phyloP scores from a whole-genome alignment of 2,329 filamentous ascomycete species.

The Aspergillus ustus region DNA sequence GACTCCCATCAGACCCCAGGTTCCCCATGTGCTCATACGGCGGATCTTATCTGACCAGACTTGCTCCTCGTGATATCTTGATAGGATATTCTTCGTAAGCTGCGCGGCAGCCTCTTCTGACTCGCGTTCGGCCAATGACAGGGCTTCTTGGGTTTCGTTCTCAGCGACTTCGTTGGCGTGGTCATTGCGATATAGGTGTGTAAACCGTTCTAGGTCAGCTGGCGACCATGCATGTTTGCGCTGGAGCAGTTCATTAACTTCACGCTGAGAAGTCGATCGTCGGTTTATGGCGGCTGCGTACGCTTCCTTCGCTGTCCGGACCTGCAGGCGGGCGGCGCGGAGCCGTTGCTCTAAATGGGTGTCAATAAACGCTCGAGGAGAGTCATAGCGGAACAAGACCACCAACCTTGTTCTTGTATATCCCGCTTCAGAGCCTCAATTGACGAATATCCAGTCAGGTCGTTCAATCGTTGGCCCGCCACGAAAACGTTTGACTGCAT shows the following conservation, averaged over 20 bases:
- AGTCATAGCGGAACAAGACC: too few species aligned
- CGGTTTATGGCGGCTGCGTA: slow-evolving; percentile 85
- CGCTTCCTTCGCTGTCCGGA: slow-evolving; percentile 71
- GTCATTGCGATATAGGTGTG: slow-evolving; percentile 85
- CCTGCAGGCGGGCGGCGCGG: slow-evolving; percentile 60
- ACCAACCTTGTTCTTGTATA: slow-evolving; percentile 69
- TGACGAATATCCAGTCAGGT: slow-evolving; percentile 88
- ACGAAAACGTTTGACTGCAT: slow-evolving; percentile 82
- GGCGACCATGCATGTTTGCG: slow-evolving; percentile 92
- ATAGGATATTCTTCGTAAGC: slow-evolving; percentile 81
- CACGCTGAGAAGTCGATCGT: slow-evolving; percentile 87
- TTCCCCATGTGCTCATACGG: slow-evolving; percentile 96
- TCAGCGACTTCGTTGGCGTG: slow-evolving; percentile 92
- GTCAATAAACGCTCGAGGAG: slow-evolving; percentile 6
- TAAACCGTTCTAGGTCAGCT: slow-evolving; percentile 90
- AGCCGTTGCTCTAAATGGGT: slow-evolving; percentile 54
- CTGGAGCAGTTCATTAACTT: slow-evolving; percentile 91
- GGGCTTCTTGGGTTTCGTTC: slow-evolving; percentile 68
- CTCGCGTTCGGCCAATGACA: slow-evolving; percentile 76
- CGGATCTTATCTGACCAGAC: slow-evolving; percentile 99
- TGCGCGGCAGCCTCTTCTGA: slow-evolving; percentile 77
- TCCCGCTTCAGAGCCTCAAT: slow-evolving; percentile 84
- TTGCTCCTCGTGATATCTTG: slow-evolving; percentile 97
- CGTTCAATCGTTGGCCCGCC: slow-evolving; percentile 87
- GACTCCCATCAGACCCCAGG: slow-evolving; percentile 96